Conservation (phyloP, 106 monocot genomes). For the Dioscorea dumetorum region DNA sequence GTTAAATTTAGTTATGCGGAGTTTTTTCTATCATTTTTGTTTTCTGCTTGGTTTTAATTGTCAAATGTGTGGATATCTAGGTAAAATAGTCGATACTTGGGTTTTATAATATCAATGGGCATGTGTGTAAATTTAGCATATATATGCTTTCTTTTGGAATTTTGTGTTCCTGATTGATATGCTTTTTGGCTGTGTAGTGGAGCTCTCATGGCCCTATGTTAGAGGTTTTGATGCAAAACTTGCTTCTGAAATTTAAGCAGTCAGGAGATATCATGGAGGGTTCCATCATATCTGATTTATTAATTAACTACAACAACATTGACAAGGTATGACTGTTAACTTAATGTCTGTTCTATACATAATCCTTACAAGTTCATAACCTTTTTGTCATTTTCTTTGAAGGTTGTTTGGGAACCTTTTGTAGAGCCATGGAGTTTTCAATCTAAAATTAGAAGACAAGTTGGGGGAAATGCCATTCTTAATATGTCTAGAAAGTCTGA, state of each 20-base stretch:
- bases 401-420: slow-evolving; percentile 99
- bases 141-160: no score
- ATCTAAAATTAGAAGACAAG: slow-evolving; percentile 30
- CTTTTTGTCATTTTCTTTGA: slow-evolving; percentile 6
- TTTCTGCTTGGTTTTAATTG: no score
- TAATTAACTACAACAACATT: slow-evolving; percentile 88
- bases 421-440: slow-evolving; percentile 83
- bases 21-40: no score
- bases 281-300: slow-evolving; percentile 38
- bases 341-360: background rate
- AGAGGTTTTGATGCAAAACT: slow-evolving; percentile 53
- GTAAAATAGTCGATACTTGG: background rate
- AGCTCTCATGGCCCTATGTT: slow-evolving; percentile 69
- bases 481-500: slow-evolving; percentile 22
- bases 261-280: slow-evolving; percentile 26
- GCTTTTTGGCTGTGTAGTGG: slow-evolving; percentile 25
- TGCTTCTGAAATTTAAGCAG: slow-evolving; percentile 27
- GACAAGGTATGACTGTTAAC: slow-evolving; percentile 51
- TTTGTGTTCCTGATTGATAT: no score
- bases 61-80: no score
- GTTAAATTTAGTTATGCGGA: no score
- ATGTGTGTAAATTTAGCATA: no score
- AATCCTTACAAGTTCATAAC: no score
- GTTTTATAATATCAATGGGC: no score
- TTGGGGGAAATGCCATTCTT: slow-evolving; percentile 18